phyloP scores from a whole-genome alignment of 805 yeast species.

The Zygoascus flipseniorum region DNA sequence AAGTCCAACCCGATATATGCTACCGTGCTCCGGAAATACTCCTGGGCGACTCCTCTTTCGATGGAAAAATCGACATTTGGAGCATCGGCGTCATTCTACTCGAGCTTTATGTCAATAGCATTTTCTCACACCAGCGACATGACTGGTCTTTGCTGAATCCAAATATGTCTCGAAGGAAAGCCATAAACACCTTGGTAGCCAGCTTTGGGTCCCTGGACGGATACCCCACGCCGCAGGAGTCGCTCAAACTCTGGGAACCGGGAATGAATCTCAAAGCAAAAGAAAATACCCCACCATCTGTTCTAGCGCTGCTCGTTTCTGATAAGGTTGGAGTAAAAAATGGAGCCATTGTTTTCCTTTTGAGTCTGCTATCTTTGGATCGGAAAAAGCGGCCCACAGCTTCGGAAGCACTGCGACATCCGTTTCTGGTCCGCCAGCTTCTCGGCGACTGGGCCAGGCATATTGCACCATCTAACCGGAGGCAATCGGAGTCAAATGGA shows the following conservation, averaged over 20 bases:
- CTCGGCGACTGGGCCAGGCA: not conserved
- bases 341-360: not conserved
- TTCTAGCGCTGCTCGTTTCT: not conserved
- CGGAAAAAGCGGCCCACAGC: not conserved
- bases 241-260: not conserved
- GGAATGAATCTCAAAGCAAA: not conserved
- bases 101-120: not conserved
- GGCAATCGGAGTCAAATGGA: not conserved
- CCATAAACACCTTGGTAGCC: not conserved
- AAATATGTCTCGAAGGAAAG: not conserved
- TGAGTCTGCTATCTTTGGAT: not conserved
- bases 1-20: constrained; percentile 33
- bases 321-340: not conserved
- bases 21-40: constrained; percentile 98
- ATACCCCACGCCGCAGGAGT: not conserved
- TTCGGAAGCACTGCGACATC: not conserved
- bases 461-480: not conserved
- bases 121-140: not conserved
- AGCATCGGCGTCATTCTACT: constrained; percentile 82
- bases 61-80: constrained; percentile 96
- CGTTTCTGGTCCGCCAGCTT: not conserved
- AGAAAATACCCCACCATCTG: not conserved
- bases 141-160: not conserved
- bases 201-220: not conserved
- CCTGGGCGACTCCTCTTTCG: constrained; percentile 75